Evolutionary conservation across 148 eudicot genomes (phyloP).

Genomic region (Camellia lanceoleosa): DNA sequence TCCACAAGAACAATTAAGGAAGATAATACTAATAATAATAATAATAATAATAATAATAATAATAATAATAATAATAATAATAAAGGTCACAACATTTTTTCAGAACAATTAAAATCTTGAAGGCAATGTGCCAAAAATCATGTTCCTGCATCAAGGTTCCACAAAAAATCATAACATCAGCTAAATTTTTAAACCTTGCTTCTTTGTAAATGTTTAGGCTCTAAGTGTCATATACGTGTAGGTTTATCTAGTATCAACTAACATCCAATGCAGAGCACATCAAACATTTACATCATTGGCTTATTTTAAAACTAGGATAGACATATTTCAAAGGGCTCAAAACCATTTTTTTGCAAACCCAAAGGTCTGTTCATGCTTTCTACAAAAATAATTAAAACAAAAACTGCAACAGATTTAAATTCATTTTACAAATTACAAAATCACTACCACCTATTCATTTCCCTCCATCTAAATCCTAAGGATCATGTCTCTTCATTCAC

Average conservation of each 20-base stretch:
- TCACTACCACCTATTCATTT: background rate
- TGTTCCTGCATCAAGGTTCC: background rate
- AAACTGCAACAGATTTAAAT: background rate
- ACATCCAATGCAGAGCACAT: background rate
- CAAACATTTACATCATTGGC: background rate
- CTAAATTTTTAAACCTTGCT: background rate
- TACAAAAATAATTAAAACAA: background rate
- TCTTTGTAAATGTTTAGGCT: background rate
- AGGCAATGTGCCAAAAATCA: background rate
- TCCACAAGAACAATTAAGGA: constrained; percentile 7
- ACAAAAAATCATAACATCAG: background rate
- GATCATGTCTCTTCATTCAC: background rate
- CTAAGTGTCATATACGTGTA: background rate
- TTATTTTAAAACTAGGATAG: background rate
- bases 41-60: too few relatives aligned
- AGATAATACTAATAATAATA: background rate
- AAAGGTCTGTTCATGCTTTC: too few relatives aligned
- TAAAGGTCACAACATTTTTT: background rate
- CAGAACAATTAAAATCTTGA: background rate
- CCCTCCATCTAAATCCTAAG: background rate
- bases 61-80: too few relatives aligned
- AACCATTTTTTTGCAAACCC: background rate
- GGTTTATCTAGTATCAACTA: background rate
- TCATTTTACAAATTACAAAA: background rate
- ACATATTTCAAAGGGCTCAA: background rate